phyloP scores from a whole-genome alignment of 768 basidiomycete genomes.

The Auriscalpium vulgare region DNA sequence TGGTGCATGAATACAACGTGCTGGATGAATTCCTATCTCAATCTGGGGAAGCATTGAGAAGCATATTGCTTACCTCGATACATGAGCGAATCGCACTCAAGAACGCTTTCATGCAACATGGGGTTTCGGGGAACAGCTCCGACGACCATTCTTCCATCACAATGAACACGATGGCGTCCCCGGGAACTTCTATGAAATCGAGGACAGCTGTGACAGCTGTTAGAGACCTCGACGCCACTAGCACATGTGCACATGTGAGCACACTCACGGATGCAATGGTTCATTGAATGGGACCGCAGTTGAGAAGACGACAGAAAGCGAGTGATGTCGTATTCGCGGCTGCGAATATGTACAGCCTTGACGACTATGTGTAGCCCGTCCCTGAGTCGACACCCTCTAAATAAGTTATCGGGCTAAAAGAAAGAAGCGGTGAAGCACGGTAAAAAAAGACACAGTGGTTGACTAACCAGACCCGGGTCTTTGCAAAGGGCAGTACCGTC shows the following conservation, averaged over 20 bases:
- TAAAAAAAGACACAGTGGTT: background rate
- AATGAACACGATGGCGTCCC: slow-evolving; percentile 53
- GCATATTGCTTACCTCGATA: slow-evolving; percentile 44
- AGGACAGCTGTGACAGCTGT: slow-evolving; percentile 43
- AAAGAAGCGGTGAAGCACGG: background rate
- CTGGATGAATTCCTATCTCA: slow-evolving; percentile 25
- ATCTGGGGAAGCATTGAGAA: background rate
- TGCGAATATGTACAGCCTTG: slow-evolving; percentile 58
- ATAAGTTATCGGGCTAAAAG: slow-evolving; percentile 59
- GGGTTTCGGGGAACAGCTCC: slow-evolving; percentile 43
- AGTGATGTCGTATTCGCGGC: slow-evolving; percentile 56
- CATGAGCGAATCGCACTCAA: slow-evolving; percentile 54
- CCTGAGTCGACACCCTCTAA: slow-evolving; percentile 49
- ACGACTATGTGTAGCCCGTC: slow-evolving; percentile 51
- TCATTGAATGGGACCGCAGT: slow-evolving; percentile 52
- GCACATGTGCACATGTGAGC: background rate
- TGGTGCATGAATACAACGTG: slow-evolving; percentile 66
- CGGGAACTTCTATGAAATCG: slow-evolving; percentile 47
- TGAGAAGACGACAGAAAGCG: slow-evolving; percentile 45
- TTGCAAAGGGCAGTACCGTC: slow-evolving; percentile 59
- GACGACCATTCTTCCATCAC: slow-evolving; percentile 80
- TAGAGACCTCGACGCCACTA: too few relatives aligned
- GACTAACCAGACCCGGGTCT: slow-evolving; percentile 62
- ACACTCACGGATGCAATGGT: slow-evolving; percentile 63
- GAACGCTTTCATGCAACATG: slow-evolving; percentile 45